phyloP scores from a whole-genome alignment of 2,329 filamentous ascomycete species.

The Botrytis squamosa region DNA sequence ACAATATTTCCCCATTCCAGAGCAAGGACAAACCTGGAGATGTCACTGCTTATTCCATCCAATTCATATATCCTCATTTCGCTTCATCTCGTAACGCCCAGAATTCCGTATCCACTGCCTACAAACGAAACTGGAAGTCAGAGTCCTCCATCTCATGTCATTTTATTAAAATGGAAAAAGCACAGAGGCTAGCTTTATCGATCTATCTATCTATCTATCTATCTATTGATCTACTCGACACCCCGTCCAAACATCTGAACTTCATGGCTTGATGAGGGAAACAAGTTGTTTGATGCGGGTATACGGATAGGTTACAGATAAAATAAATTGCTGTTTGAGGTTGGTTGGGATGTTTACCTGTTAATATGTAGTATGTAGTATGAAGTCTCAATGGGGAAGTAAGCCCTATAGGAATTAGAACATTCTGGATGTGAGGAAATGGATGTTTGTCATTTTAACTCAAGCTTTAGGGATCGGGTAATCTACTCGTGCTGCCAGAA shows the following conservation, averaged over 20 bases:
- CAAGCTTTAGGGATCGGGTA: not conserved
- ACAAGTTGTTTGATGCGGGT: not conserved
- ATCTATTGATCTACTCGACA: not conserved
- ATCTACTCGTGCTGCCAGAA: no score
- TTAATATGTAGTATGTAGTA: not conserved
- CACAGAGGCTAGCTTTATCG: not conserved
- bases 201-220: not conserved
- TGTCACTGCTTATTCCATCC: constrained; percentile 1
- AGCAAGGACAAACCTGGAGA: not conserved
- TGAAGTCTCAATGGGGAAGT: not conserved
- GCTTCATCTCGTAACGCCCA: not conserved
- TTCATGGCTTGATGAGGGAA: not conserved
- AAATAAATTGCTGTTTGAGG: not conserved
- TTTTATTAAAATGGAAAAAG: not conserved
- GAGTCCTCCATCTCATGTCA: not conserved
- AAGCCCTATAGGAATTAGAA: not conserved
- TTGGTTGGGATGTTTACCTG: not conserved
- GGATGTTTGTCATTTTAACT: not conserved
- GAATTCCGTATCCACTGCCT: not conserved
- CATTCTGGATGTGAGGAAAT: not conserved
- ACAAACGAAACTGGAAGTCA: not conserved
- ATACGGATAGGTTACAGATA: not conserved
- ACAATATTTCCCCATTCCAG: not conserved
- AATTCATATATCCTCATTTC: constrained; percentile 7
- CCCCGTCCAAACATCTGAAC: not conserved